Percentiles rank a stretch among this genome's conserved stretches.
These are phyloP conservation scores for Fragaria vesca DNA, from an alignment of 306 rosid genomes.

Conservation along the genomic window DNA sequence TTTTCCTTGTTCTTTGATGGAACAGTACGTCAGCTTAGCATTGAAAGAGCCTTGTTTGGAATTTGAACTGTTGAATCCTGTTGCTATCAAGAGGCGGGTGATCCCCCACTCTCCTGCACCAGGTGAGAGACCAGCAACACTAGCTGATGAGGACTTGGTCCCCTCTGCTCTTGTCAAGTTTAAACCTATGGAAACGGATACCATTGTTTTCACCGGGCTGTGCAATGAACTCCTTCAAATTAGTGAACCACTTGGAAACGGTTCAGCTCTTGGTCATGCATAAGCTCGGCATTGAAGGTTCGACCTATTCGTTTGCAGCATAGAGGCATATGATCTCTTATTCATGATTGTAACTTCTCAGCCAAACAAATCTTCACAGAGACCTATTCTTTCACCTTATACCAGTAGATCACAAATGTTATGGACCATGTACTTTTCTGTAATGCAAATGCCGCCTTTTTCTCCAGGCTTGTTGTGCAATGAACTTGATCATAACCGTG, in stretches of 20 bases:
- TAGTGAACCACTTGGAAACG: conserved; percentile 72
- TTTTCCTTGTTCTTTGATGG: conserved; percentile 17
- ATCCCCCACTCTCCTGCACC: conserved; percentile 56
- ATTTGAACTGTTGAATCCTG: conserved; percentile 82
- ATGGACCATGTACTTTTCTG: not conserved
- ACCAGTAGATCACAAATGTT: not conserved
- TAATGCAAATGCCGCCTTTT: not conserved
- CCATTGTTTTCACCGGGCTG: conserved; percentile 79
- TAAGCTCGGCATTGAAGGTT: conserved; percentile 15
- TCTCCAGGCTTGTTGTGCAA: not conserved
- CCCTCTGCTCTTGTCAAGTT: conserved; percentile 92
- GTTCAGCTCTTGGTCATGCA: conserved; percentile 38
- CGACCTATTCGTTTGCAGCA: not conserved
- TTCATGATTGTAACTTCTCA: conserved; percentile 18
- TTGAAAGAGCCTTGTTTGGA: conserved; percentile 75
- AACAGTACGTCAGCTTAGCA: conserved; percentile 69
- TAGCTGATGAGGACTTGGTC: conserved; percentile 82
- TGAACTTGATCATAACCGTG: not conserved
- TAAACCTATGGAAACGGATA: conserved; percentile 85
- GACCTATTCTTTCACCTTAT: conserved; percentile 20
- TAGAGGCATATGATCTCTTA: conserved; percentile 3
- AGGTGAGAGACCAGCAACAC: conserved; percentile 53
- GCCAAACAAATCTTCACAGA: not conserved
- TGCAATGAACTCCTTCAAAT: conserved; percentile 77
- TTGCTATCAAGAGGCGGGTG: conserved; percentile 55